Conservation (phyloP, 805 yeast genomes). For the Metschnikowia arizonensis region DNA sequence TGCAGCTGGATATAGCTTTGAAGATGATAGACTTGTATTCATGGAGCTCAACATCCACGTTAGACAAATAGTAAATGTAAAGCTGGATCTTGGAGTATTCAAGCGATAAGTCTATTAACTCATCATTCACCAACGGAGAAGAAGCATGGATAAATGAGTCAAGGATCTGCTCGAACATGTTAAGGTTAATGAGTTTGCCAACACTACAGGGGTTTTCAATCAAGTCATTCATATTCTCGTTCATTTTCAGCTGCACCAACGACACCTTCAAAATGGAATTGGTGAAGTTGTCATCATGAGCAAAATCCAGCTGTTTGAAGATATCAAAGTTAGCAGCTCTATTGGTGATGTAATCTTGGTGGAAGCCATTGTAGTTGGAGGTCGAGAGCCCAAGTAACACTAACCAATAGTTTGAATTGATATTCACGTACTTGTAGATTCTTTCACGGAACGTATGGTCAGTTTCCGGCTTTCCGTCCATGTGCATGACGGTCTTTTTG, state of each 20-base stretch:
- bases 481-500: conserved; percentile 26
- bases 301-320: conserved; percentile 12
- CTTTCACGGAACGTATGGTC: conserved; percentile 37
- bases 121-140: conserved; percentile 18
- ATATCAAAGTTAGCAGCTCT: conserved; percentile 29
- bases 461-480: conserved; percentile 26
- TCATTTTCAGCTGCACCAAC: conserved; percentile 36
- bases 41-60: conserved; percentile 18
- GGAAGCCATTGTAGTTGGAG: conserved; percentile 22
- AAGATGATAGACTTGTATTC: conserved; percentile 29
- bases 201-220: conserved; percentile 24
- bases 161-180: conserved; percentile 42
- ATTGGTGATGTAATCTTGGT: conserved; percentile 36
- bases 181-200: conserved; percentile 33
- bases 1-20: conserved; percentile 29
- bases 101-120: conserved; percentile 30
- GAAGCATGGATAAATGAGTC: conserved; percentile 23
- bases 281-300: conserved; percentile 19
- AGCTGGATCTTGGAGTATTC: conserved; percentile 38
- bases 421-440: conserved; percentile 40
- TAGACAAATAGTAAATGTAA: conserved; percentile 32
- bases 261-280: conserved; percentile 29
- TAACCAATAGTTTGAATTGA: conserved; percentile 43
- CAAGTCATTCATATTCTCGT: conserved; percentile 35
- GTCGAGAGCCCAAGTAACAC: conserved; percentile 36